Conservation (phyloP, 2,329 filamentous ascomycete species). For the Cryphonectria radicalis region DNA sequence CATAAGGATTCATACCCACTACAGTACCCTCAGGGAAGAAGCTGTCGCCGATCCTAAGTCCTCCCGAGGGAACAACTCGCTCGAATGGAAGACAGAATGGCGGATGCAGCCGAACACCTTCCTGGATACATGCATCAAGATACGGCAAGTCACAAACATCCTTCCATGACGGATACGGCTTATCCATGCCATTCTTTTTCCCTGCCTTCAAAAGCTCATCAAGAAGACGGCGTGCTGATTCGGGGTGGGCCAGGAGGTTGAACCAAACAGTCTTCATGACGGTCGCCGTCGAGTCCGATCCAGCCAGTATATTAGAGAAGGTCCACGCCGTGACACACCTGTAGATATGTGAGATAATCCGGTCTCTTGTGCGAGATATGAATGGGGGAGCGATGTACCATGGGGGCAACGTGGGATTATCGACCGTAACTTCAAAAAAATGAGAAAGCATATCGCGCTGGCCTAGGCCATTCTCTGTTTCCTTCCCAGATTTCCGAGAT, state of each 20-base stretch:
- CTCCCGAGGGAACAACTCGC: slow-evolving; percentile 35
- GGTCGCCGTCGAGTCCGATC: slow-evolving; percentile 37
- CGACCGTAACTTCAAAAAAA: slow-evolving; percentile 30
- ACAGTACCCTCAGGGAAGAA: slow-evolving; percentile 34
- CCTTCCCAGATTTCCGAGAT: slow-evolving; percentile 12
- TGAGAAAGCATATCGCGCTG: slow-evolving; percentile 28
- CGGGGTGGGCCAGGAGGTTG: slow-evolving; percentile 36
- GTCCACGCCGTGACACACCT: slow-evolving; percentile 37
- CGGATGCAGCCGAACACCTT: slow-evolving; percentile 37
- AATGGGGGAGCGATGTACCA: slow-evolving; percentile 10
- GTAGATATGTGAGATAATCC: too few species aligned
- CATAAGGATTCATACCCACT: slow-evolving; percentile 35
- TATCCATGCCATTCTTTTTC: slow-evolving; percentile 28
- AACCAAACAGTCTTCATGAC: slow-evolving; percentile 37
- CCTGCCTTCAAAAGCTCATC: slow-evolving; percentile 36
- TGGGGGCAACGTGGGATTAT: slow-evolving; percentile 30
- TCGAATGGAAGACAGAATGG: slow-evolving; percentile 36
- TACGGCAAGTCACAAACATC: slow-evolving; percentile 38
- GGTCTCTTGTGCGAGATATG: too few species aligned
- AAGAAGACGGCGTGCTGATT: slow-evolving; percentile 34
- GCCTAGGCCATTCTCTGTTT: slow-evolving; percentile 13
- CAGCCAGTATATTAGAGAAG: slow-evolving; percentile 36
- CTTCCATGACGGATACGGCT: slow-evolving; percentile 36
- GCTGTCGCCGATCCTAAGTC: slow-evolving; percentile 30
- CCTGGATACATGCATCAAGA: slow-evolving; percentile 36